phyloP scores from a whole-genome alignment of 305 asterid species.

The Fraxinus paxiana region DNA sequence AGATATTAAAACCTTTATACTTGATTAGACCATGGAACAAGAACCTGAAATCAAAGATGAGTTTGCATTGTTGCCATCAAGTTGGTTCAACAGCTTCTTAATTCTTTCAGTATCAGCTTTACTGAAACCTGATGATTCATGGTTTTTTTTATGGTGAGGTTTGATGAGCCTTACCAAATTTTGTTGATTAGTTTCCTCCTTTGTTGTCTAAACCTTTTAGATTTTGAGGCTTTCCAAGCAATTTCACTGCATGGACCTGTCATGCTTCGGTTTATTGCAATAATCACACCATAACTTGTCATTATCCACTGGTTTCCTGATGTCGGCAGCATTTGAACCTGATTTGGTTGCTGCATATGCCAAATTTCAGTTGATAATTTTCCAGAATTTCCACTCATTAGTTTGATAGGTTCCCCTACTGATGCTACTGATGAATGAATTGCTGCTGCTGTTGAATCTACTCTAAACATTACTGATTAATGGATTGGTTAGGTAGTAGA shows the following conservation, averaged over 20 bases:
- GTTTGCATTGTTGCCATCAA: not conserved
- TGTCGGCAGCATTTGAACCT: not conserved
- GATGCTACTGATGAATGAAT: too few relatives aligned
- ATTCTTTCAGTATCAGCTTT: not conserved
- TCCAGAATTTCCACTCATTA: not conserved
- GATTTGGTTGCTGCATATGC: not conserved
- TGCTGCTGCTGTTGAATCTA: too few relatives aligned
- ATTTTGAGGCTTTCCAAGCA: not conserved
- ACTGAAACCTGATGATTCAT: not conserved
- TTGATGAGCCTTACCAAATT: not conserved
- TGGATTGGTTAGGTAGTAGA: too few relatives aligned
- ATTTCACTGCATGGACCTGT: not conserved
- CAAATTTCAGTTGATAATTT: not conserved
- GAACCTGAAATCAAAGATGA: not conserved
- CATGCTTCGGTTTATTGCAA: not conserved
- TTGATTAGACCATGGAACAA: not conserved
- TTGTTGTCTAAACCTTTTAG: not conserved
- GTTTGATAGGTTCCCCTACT: too few relatives aligned
- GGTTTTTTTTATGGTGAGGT: not conserved
- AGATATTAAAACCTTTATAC: not conserved
- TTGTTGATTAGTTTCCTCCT: not conserved
- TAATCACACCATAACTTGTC: not conserved
- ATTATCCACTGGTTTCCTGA: not conserved
- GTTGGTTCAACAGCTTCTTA: not conserved
- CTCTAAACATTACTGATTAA: too few relatives aligned